phyloP scores from a whole-genome alignment of 2,329 filamentous ascomycete genomes.

The Fusarium illudens region DNA sequence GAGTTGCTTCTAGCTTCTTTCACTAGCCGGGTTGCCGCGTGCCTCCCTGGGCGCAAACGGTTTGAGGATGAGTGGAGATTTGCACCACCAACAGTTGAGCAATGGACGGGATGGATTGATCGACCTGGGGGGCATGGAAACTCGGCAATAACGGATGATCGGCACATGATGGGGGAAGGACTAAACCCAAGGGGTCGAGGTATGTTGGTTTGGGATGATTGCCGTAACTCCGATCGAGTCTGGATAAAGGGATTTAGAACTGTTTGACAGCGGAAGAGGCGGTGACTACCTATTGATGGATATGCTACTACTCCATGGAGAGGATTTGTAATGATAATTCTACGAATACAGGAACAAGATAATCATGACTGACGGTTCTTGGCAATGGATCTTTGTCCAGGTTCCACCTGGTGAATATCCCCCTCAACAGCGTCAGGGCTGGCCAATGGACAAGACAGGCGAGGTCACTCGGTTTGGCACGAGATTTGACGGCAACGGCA shows the following conservation, averaged over 20 bases:
- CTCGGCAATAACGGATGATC: conserved; percentile 36
- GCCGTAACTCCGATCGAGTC: neutral
- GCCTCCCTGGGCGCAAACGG: neutral
- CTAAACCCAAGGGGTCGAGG: neutral
- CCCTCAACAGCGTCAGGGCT: neutral
- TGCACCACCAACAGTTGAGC: neutral
- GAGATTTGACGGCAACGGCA: neutral
- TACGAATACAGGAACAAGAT: neutral
- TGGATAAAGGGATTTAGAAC: neutral
- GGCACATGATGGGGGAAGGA: conserved; percentile 16
- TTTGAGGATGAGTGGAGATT: neutral
- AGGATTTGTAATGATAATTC: neutral
- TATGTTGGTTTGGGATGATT: neutral
- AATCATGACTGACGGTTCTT: neutral
- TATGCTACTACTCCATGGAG: neutral
- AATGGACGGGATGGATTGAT: conserved; percentile 24
- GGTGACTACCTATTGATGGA: neutral
- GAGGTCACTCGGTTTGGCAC: conserved; percentile 20
- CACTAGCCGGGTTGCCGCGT: neutral
- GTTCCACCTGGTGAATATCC: neutral
- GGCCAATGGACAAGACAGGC: conserved; percentile 13
- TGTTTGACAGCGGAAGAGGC: neutral
- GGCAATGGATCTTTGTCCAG: neutral
- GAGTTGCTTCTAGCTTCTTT: neutral
- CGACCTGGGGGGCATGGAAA: conserved; percentile 11